Evolutionary conservation across 1,284 basidiomycete species (phyloP), one percentile per base, ranked within the genome.

Genomic region (Cutaneotrichosporon sp.): DNA sequence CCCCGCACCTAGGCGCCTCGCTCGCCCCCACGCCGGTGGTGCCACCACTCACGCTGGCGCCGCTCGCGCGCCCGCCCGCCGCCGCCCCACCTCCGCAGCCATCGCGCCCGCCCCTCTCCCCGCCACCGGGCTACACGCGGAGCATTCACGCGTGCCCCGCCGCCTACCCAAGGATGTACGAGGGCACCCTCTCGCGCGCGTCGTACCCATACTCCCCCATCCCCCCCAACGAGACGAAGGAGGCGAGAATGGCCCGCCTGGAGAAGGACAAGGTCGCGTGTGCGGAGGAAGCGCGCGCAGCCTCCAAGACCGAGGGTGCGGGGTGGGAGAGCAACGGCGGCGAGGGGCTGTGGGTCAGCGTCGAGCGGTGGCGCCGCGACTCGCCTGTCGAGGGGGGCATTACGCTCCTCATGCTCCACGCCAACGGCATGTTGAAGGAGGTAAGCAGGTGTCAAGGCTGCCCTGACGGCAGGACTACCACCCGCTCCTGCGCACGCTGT

Each of bases 391-490:
- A 58, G 29, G 65, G 67, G 0, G 85, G 87, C 0, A 47, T 89
- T 42, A 92, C 89, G 0, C 78, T 93, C 38, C 83, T 93, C 62
- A 79, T 89, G 46, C 84, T 85, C 7, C 91, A 92, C 71, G 90
- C 89, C 1, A 93, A 89, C 74, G 91, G 91, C 6, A 87, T 92
- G 69, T 86, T 86, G 65, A 92, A 92, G 76, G 89, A 92, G 85
- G 89, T 86, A 56, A 60, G 84, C 69, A 68, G 5, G 20, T 16
- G 8, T 2, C 33, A 7, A 14, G n/a, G 9, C 20, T 6, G 16
- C 16, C 18, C 53, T 60, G 27, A 52, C 31, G 11, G 16, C 25
- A 61, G 62, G 58, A 56, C 38, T 91, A 87, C 86, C 87, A 90
- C 70, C 84, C 87, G 0, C 83, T 83, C 2, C 66, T 92, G 0